A percentile compares a stretch with the other conserved stretches of the same genome.
Conservation (phyloP, 2,329 filamentous ascomycete genomes). For the Aspergillus sp. region DNA sequence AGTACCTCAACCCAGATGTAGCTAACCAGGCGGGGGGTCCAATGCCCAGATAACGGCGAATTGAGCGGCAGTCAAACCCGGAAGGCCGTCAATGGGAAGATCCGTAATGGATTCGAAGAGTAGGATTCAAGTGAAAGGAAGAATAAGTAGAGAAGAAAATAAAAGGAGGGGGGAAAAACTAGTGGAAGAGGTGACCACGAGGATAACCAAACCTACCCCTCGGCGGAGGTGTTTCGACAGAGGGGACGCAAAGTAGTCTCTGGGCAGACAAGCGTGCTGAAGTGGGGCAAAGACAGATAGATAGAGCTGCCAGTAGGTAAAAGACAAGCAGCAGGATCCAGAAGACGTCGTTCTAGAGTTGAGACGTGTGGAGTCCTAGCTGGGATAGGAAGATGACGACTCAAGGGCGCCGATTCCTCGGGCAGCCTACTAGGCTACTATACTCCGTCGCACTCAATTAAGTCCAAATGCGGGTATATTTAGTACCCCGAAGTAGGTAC, state of each 20-base stretch:
- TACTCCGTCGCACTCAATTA: neutral
- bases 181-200: neutral
- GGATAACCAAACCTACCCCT: conserved; percentile 9
- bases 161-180: neutral
- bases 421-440: neutral
- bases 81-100: conserved; percentile 5
- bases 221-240: conserved; percentile 2
- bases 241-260: conserved; percentile 5
- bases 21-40: conserved; percentile 1
- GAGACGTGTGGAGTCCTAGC: conserved; percentile 1
- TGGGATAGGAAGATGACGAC: conserved; percentile 3
- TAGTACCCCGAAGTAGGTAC: neutral
- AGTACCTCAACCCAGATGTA: conserved; percentile 11
- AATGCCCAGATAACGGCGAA: neutral
- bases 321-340: conserved; percentile 6
- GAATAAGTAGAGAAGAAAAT: neutral
- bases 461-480: neutral
- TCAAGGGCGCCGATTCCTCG: neutral
- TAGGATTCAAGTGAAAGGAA: neutral
- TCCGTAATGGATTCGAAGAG: neutral
- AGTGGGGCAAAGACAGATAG: conserved; percentile 11
- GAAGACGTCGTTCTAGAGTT: conserved; percentile 1
- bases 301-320: conserved; percentile 1
- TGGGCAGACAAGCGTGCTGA: neutral
- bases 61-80: neutral